Evolutionary conservation across 306 rosid genomes (phyloP).

Genomic region (Hylodesmum podocarpum): DNA sequence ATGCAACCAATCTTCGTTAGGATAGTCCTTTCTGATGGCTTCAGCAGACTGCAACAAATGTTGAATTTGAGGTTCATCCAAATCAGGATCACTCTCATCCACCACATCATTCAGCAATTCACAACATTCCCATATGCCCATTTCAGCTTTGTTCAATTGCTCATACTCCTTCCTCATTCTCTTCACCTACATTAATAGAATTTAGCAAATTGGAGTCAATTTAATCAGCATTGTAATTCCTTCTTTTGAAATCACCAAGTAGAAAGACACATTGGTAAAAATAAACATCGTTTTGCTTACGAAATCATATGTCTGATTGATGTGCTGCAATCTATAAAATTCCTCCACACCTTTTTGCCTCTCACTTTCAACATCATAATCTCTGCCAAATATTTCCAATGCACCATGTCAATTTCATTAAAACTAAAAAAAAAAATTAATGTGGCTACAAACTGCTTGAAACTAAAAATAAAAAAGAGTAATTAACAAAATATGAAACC

Average conservation of each 20-base stretch:
- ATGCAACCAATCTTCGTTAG: slow-evolving; percentile 42
- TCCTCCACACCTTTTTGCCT: slow-evolving; percentile 42
- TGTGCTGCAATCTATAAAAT: slow-evolving; percentile 41
- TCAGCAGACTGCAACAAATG: slow-evolving; percentile 37
- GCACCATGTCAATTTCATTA: neutral
- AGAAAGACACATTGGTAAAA: neutral
- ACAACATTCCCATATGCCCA: slow-evolving; percentile 48
- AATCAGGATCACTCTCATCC: slow-evolving; percentile 40
- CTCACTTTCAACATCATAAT: slow-evolving; percentile 29
- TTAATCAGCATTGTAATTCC: neutral
- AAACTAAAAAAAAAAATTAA: neutral
- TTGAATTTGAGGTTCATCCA: slow-evolving; percentile 39
- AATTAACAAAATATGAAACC: too few species aligned
- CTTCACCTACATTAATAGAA: slow-evolving; percentile 35
- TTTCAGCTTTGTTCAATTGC: slow-evolving; percentile 39
- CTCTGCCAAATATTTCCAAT: slow-evolving; percentile 17
- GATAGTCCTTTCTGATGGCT: slow-evolving; percentile 38
- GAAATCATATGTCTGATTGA: slow-evolving; percentile 43
- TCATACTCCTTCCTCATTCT: slow-evolving; percentile 36
- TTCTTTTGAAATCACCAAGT: neutral
- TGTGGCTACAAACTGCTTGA: neutral
- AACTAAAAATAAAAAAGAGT: neutral
- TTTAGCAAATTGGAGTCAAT: neutral
- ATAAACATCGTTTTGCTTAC: slow-evolving; percentile 31
- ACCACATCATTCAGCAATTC: slow-evolving; percentile 43